These are phyloP conservation scores for Coccomyxa sp. DNA, from an alignment of 139 green algal genomes.

Conservation along the genomic window DNA sequence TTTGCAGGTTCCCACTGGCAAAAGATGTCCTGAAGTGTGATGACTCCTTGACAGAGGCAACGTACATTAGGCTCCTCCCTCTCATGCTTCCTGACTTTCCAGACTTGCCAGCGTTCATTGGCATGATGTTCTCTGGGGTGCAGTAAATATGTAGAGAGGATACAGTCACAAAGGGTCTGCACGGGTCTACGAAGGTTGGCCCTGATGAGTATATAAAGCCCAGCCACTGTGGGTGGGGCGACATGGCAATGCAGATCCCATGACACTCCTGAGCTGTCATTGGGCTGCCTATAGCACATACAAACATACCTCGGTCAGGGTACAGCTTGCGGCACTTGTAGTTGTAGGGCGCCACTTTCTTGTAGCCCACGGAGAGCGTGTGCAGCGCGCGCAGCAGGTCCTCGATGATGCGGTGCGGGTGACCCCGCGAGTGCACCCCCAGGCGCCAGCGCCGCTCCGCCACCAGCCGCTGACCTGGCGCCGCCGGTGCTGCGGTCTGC, in stretches of 20 bases:
- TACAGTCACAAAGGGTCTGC: background rate
- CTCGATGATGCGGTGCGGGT: conserved; percentile 81
- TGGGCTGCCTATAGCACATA: background rate
- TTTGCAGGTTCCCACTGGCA: no score
- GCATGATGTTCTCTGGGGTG: background rate
- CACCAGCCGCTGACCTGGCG: conserved; percentile 61
- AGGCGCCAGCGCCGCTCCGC: conserved; percentile 88
- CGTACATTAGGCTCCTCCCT: background rate
- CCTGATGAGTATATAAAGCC: no score
- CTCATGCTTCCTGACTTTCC: background rate
- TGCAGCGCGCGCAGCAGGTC: conserved; percentile 64
- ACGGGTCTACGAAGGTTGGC: background rate
- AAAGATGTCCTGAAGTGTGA: no score
- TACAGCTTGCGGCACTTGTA: conserved; percentile 79
- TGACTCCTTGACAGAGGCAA: background rate
- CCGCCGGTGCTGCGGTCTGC: background rate
- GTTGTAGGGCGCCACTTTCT: conserved; percentile 91
- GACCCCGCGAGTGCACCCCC: conserved; percentile 61
- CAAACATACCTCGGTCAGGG: background rate
- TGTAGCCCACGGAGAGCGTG: conserved; percentile 69
- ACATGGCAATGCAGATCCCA: background rate
- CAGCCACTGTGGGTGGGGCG: background rate
- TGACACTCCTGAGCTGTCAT: background rate
- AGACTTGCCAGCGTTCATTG: background rate
- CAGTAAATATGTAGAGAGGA: background rate